Evolutionary conservation across 2,329 filamentous ascomycete genomes (phyloP), one percentile per base, ranked within the genome.

Genomic region (Mariannaea elegans): DNA sequence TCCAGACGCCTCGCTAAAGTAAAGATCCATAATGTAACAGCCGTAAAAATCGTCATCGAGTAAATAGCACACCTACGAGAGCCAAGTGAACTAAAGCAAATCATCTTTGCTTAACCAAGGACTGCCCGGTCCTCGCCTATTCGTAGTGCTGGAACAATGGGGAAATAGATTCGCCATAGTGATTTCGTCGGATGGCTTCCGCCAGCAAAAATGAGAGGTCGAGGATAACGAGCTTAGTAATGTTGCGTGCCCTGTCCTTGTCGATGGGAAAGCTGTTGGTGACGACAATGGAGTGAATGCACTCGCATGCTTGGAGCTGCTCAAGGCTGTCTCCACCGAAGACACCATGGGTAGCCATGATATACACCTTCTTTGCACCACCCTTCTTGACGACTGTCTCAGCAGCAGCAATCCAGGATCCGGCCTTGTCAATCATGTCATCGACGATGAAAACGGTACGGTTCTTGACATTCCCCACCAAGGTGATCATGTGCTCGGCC

Each of bases 381-480:
- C 95, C 96, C 65, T 91, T 88, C 82, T 98, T 98, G 52, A 97
- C 92, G 2, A 97, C 94, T 1, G 94, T 97, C 81, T 99, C 95
- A 12, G 95, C 95, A 7, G 95, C 95, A 6, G 94, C 94, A 67
- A 99, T 96, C 95, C 95, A 99, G 7, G 93, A 97, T 13, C 91
- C 92, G 9, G 93, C 89, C 80, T 97, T 97, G 80, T 99, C 95
- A 72, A 99, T 97, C 91, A 99, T 98, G 75, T 99, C 95, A 75
- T 99, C 95, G 48, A 99, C 91, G 62, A 99, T 93, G 74, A 99
- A 90, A 53, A 98, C 95, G 0, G 92, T 90, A 59, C 92, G 88
- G 73, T 92, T 88, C 72, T 89, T 90, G 61, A 99, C 95, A 71
- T 98, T 92, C 61, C 95, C 95, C 13, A 99, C 95, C n/a, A 99